These are phyloP conservation scores for Cyclotella atomus DNA, from an alignment of 108 stramenopile genomes.

Conservation along the genomic window DNA sequence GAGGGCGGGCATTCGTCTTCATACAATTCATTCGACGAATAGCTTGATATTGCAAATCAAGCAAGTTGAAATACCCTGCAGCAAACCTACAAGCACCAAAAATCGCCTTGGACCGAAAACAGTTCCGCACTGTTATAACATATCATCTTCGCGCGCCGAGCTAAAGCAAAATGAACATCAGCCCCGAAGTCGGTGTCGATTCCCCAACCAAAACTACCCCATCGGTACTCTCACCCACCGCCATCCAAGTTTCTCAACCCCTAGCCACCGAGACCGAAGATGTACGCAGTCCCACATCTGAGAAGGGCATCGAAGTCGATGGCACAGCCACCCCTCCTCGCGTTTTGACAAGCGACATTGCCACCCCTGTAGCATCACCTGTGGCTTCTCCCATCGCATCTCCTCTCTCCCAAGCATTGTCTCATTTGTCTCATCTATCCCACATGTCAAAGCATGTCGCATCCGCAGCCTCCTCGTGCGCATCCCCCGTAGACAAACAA, in stretches of 20 bases:
- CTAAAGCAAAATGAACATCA: too few species aligned
- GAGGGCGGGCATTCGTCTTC: too few species aligned
- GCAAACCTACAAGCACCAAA: too few species aligned
- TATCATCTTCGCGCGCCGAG: too few species aligned
- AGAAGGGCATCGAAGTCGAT: neutral
- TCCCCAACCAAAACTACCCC: neutral
- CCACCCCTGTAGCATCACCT: neutral
- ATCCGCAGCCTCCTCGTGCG: too few species aligned
- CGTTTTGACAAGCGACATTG: neutral
- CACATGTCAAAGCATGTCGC: neutral
- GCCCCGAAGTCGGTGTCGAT: neutral
- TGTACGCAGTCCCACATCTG: neutral
- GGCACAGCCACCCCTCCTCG: neutral
- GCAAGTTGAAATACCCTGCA: too few species aligned
- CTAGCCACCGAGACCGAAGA: neutral
- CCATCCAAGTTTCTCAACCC: neutral
- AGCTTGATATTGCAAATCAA: too few species aligned
- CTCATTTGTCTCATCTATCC: neutral
- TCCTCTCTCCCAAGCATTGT: neutral
- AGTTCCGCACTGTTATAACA: too few species aligned
- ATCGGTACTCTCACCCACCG: neutral
- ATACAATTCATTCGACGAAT: too few species aligned
- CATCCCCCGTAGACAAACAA: neutral
- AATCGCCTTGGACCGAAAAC: too few species aligned
- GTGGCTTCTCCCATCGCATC: neutral